phyloP scores from a whole-genome alignment of 306 rosid genomes.

The Gynostemma pentaphyllum region DNA sequence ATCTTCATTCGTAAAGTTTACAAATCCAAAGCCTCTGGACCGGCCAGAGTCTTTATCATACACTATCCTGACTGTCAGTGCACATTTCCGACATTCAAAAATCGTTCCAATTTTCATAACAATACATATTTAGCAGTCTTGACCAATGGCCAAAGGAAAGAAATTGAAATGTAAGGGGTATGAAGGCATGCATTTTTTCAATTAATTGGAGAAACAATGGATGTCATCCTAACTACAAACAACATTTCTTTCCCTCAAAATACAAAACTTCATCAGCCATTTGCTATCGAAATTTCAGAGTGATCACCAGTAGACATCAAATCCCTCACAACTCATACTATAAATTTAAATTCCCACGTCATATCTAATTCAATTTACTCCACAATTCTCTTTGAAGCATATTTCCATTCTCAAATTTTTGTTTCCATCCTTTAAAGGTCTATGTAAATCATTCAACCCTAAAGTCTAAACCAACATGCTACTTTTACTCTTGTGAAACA shows the following conservation, averaged over 20 bases:
- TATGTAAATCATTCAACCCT: not conserved
- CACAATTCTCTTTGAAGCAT: not conserved
- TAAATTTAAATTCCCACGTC: not conserved
- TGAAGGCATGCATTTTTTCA: not conserved
- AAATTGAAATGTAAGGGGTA: not conserved
- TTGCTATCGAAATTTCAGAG: not conserved
- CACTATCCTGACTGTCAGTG: constrained; percentile 43
- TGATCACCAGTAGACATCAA: not conserved
- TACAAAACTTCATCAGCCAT: not conserved
- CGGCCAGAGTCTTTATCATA: constrained; percentile 84
- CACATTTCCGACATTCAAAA: not conserved
- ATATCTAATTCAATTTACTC: not conserved
- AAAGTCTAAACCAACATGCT: not conserved
- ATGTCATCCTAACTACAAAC: not conserved
- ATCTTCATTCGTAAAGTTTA: constrained; percentile 48
- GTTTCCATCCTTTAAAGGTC: not conserved
- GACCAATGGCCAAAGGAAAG: not conserved
- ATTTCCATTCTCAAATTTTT: not conserved
- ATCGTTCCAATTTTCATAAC: not conserved
- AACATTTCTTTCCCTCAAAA: too few species aligned
- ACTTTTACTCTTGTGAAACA: not conserved
- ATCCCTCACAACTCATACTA: not conserved
- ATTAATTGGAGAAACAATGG: not conserved
- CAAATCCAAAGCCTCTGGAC: constrained; percentile 89
- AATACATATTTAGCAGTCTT: not conserved